Evolutionary conservation across 169 alveolate genomes (phyloP), one percentile per base, ranked within the genome.

Genomic region (Cryptosporidium tyzzeri): DNA sequence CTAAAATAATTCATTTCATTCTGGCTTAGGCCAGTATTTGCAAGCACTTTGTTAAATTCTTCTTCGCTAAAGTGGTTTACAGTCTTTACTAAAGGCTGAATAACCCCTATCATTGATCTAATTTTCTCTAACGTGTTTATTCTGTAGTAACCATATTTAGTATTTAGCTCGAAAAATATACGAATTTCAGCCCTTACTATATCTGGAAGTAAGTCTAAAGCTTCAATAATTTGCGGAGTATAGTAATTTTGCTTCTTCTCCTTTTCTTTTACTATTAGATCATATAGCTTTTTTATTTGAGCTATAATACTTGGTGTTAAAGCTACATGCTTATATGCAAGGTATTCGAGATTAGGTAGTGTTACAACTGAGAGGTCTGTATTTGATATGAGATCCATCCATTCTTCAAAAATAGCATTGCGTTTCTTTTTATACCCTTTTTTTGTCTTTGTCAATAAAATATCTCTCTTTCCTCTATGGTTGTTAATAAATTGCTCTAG

Each of bases 391-490:
- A 73, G 65, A 31, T 33, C 35, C 26, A 21, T 31, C 73, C 73
- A 67, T 9, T 73, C 86, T 23, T 26, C 45, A 50, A 41, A 70
- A 0, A 6, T n/a, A 70, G 44, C 16, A 70, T n/a, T 70, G 0
- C n/a, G 12, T 26, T 50, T 21, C 67, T 51, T 70, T 45, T 26
- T 3, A 45, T 8, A 23, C 33, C 18, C 14, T 58, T 59, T 59
- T 10, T 37, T 73, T 37, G 73, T 33, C 0, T 67, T 33, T 68
- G 58, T 12, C 29, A 73, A 59, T 21, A 73, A 23, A 8, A n/a
- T 1, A 55, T 73, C 86, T 55, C 71, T 53, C 45, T 71, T 53
- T 8, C 86, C 86, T 55, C 86, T 73, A 35, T 73, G 86, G 35
- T 55, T 73, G 3, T 73, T 53, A 8, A 73, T 73, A 44, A 73